Evolutionary conservation across 345 rosid genomes (phyloP).

Genomic region (Melaleuca alternifolia): DNA sequence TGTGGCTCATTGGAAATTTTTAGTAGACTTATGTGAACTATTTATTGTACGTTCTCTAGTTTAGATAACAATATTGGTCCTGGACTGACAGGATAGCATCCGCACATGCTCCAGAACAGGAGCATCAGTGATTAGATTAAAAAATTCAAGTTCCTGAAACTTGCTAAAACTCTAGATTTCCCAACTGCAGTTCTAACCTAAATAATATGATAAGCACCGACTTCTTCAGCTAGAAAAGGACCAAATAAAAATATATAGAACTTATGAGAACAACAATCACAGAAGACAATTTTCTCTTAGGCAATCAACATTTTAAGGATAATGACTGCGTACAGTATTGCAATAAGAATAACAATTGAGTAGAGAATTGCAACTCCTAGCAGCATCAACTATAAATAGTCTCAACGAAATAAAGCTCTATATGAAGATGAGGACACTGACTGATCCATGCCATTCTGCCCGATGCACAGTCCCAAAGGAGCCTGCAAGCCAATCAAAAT

Average conservation of each 20-base stretch:
- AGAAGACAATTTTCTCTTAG: background rate
- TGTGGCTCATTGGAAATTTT: background rate
- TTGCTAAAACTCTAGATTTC: background rate
- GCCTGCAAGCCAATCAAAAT: slow-evolving; percentile 30
- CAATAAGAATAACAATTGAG: background rate
- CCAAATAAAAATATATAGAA: background rate
- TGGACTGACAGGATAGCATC: background rate
- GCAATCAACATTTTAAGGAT: background rate
- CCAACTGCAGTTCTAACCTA: background rate
- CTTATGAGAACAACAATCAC: background rate
- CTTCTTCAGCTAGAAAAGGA: background rate
- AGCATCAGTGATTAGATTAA: background rate
- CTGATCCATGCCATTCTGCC: slow-evolving; percentile 99
- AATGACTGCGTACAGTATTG: background rate
- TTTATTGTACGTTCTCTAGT: background rate
- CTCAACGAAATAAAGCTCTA: background rate
- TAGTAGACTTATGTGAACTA: background rate
- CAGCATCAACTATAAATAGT: background rate
- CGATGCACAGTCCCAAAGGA: slow-evolving; percentile 98
- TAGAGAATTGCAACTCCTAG: background rate
- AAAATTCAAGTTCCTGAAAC: background rate
- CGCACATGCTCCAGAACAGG: background rate
- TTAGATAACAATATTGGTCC: background rate
- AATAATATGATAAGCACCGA: background rate
- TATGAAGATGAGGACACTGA: slow-evolving; percentile 23